Evolutionary conservation across 2,329 filamentous ascomycete species (phyloP), one percentile per base, ranked within the genome.

Genomic region (Phaeosphaeria sp.): DNA sequence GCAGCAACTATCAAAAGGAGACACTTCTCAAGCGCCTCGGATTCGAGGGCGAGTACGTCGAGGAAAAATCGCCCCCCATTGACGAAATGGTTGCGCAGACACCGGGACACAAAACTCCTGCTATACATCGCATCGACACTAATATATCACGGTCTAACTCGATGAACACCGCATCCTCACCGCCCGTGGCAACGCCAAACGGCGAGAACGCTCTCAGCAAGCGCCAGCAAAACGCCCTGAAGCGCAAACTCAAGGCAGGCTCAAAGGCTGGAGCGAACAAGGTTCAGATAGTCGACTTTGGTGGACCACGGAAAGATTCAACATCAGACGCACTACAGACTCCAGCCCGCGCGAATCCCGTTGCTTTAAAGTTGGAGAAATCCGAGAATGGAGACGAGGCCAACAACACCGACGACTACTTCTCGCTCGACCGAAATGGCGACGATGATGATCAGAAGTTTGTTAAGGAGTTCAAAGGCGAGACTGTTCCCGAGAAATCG

Each of bases 381-480:
- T 83, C 85, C 46, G 81, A 82, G 64, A 89, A 88, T 63, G 87
- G 86, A 17, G 81, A 83, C 46, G 87, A 88, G 67, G 62, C 46
- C 18, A 69, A 69, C 15, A 56, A 55, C 13, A 55, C 69, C 47
- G 65, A 86, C 20, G 95, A 99, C 68, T 98, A 97, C 76, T 97
- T 99, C 78, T 96, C 88, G 27, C 84, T 97, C 17, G 94, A 97
- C 18, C 87, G 92, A 50, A 82, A 86, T 33, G 89, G 91, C 44
- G 84, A 90, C 3, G 93, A 98, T 60, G 95, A 99, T 73, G 92
- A 96, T 48, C 88, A 89, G 5, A 97, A 97, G 74, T 88, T 99
- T 17, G 90, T 98, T 23, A 92, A 93, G 46, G 95, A 99, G 72
- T 98, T 96, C 82, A 98, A 98, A 75, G 96, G 95, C 3, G 85